These are phyloP conservation scores for Wickerhamiella qilinensis DNA, from an alignment of 805 yeast genomes.

Conservation along the genomic window DNA sequence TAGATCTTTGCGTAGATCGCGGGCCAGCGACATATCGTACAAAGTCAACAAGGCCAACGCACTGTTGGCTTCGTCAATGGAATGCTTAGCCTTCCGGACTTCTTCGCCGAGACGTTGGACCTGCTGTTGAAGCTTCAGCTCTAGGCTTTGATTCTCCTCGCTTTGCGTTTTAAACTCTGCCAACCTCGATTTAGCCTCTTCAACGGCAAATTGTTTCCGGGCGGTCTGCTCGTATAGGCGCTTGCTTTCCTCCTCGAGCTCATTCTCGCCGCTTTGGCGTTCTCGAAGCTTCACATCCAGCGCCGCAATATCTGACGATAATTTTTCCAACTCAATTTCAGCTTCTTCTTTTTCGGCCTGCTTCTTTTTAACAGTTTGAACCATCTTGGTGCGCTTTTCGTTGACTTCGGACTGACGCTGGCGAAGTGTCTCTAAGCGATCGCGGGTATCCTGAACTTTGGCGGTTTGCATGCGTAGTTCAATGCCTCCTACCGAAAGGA, in stretches of 20 bases:
- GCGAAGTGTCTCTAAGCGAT: slow-evolving; percentile 43
- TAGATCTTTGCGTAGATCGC: neutral
- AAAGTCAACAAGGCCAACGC: neutral
- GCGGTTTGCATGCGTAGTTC: slow-evolving; percentile 56
- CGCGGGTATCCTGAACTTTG: slow-evolving; percentile 59
- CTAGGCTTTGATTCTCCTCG: neutral
- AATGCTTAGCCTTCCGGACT: neutral
- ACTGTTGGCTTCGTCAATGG: neutral
- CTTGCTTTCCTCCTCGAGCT: slow-evolving; percentile 20
- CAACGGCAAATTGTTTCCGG: neutral
- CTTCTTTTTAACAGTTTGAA: slow-evolving; percentile 45
- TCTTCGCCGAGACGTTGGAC: neutral
- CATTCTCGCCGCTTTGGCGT: neutral
- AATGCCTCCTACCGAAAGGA: slow-evolving; percentile 86
- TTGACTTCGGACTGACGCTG: slow-evolving; percentile 43
- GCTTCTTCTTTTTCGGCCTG: slow-evolving; percentile 31
- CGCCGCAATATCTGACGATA: slow-evolving; percentile 15
- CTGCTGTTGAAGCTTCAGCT: neutral
- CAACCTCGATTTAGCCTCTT: slow-evolving; percentile 5
- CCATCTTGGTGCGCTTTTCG: slow-evolving; percentile 40
- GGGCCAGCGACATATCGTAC: neutral
- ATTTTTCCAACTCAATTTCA: slow-evolving; percentile 29
- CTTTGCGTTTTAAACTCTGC: neutral
- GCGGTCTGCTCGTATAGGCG: slow-evolving; percentile 13
- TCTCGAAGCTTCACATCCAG: neutral